A percentile compares a stretch with the other conserved stretches of the same genome.
Evolutionary conservation across 2,329 filamentous ascomycete genomes (phyloP).

Genomic region (Arthrobotrys sinensis): DNA sequence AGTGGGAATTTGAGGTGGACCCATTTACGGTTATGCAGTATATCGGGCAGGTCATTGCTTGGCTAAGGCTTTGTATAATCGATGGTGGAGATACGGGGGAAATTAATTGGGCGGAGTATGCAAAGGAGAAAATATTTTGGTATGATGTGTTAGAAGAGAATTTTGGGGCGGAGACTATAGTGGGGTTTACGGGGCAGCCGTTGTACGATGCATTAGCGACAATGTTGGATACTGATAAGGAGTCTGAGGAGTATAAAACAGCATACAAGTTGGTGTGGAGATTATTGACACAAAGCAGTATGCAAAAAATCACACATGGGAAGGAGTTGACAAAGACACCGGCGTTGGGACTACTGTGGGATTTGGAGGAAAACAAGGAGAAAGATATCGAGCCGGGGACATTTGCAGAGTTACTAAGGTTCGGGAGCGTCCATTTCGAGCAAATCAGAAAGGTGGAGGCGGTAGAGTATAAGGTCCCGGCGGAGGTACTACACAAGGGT

Average conservation of each 20-base stretch:
- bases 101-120: slow-evolving; percentile 67
- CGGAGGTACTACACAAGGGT: slow-evolving; percentile 22
- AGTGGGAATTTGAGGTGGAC: slow-evolving; percentile 66
- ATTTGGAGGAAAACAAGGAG: slow-evolving; percentile 65
- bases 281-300: slow-evolving; percentile 65
- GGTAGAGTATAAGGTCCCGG: slow-evolving; percentile 50
- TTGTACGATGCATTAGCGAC: slow-evolving; percentile 63
- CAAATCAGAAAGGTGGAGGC: slow-evolving; percentile 66
- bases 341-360: slow-evolving; percentile 65
- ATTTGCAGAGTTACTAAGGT: slow-evolving; percentile 67
- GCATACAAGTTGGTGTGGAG: slow-evolving; percentile 65
- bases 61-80: slow-evolving; percentile 67
- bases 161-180: slow-evolving; percentile 62
- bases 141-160: slow-evolving; percentile 65
- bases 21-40: slow-evolving; percentile 67
- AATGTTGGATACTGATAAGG: slow-evolving; percentile 62
- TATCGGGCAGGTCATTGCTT: slow-evolving; percentile 67
- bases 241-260: slow-evolving; percentile 61
- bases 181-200: slow-evolving; percentile 55
- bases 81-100: slow-evolving; percentile 65
- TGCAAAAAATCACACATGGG: slow-evolving; percentile 68
- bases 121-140: slow-evolving; percentile 65
- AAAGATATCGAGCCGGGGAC: slow-evolving; percentile 66
- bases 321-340: slow-evolving; percentile 64
- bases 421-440: slow-evolving; percentile 66